phyloP scores from a whole-genome alignment of 2,329 filamentous ascomycete genomes.

The Phialophora macrospora region DNA sequence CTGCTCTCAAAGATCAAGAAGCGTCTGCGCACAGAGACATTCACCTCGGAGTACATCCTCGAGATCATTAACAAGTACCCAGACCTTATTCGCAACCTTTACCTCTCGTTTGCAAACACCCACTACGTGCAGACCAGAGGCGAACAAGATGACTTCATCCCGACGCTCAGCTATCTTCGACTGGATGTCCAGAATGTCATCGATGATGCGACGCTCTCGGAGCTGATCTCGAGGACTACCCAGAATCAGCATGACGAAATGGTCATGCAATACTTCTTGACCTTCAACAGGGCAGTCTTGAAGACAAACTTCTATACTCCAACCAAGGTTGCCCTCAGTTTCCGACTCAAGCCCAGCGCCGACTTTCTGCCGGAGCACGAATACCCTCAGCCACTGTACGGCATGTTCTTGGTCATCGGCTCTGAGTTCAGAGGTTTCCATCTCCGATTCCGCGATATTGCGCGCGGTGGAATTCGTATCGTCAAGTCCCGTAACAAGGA shows the following conservation, averaged over 20 bases:
- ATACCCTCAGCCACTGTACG: slow-evolving; percentile 90
- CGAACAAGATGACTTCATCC: slow-evolving; percentile 70
- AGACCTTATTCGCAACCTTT: slow-evolving; percentile 81
- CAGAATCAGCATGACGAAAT: slow-evolving; percentile 95
- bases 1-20: slow-evolving; percentile 94
- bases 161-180: slow-evolving; percentile 69
- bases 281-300: slow-evolving; percentile 90
- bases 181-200: slow-evolving; percentile 74
- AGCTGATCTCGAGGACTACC: slow-evolving; percentile 77
- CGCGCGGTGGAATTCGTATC: slow-evolving; percentile 95
- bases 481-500: slow-evolving; percentile 98
- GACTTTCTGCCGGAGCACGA: slow-evolving; percentile 86
- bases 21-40: slow-evolving; percentile 91
- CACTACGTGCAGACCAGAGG: slow-evolving; percentile 75
- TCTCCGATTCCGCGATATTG: slow-evolving; percentile 94
- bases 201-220: slow-evolving; percentile 73
- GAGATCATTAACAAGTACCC: slow-evolving; percentile 96
- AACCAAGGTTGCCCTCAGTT: slow-evolving; percentile 96
- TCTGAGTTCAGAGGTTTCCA: slow-evolving; percentile 98
- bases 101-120: slow-evolving; percentile 86
- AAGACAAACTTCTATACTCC: slow-evolving; percentile 99
- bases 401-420: slow-evolving; percentile 98
- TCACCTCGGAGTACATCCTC: slow-evolving; percentile 96
- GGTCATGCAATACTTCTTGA: slow-evolving; percentile 95
- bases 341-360: slow-evolving; percentile 78